phyloP scores from a whole-genome alignment of 495 filamentous ascomycete species.

The Collariella sp. region DNA sequence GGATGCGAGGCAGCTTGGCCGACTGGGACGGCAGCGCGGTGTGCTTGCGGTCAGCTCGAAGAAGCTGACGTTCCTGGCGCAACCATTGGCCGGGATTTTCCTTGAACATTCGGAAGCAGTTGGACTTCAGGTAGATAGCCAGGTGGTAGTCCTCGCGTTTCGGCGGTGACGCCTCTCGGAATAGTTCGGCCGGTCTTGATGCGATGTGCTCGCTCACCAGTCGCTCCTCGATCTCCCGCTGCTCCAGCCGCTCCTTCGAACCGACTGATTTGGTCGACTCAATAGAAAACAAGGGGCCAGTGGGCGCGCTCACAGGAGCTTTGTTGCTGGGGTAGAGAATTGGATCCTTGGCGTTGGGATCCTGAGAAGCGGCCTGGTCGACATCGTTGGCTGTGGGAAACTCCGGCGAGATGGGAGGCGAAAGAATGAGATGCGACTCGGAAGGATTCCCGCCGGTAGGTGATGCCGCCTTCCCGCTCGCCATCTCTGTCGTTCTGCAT shows the following conservation, averaged over 20 bases:
- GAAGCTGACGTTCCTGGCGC: slow-evolving; percentile 52
- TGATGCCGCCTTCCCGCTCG: slow-evolving; percentile 28
- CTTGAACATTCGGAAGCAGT: slow-evolving; percentile 50
- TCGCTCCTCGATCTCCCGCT: slow-evolving; percentile 28
- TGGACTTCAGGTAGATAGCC: slow-evolving; percentile 57
- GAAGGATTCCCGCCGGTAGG: slow-evolving; percentile 24
- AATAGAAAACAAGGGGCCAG: slow-evolving; percentile 55
- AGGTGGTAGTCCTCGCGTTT: slow-evolving; percentile 61
- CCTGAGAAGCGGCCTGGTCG: slow-evolving; percentile 38
- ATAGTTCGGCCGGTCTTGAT: slow-evolving; percentile 48
- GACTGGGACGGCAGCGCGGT: slow-evolving; percentile 21
- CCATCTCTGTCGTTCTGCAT: slow-evolving; percentile 37
- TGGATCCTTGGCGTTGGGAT: slow-evolving; percentile 44
- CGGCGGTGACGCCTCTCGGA: slow-evolving; percentile 52
- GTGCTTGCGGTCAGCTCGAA: slow-evolving; percentile 43
- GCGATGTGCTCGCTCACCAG: slow-evolving; percentile 59
- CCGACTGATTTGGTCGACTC: too few species aligned
- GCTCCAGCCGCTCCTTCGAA: too few species aligned
- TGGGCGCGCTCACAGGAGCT: slow-evolving; percentile 34
- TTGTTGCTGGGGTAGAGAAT: slow-evolving; percentile 51
- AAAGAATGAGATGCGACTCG: slow-evolving; percentile 48
- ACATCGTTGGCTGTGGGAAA: slow-evolving; percentile 30
- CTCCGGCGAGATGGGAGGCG: slow-evolving; percentile 65
- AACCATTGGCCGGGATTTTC: slow-evolving; percentile 53
- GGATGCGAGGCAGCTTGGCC: slow-evolving; percentile 28